Evolutionary conservation across 768 basidiomycete species (phyloP).

Genomic region (Suillus americanus): DNA sequence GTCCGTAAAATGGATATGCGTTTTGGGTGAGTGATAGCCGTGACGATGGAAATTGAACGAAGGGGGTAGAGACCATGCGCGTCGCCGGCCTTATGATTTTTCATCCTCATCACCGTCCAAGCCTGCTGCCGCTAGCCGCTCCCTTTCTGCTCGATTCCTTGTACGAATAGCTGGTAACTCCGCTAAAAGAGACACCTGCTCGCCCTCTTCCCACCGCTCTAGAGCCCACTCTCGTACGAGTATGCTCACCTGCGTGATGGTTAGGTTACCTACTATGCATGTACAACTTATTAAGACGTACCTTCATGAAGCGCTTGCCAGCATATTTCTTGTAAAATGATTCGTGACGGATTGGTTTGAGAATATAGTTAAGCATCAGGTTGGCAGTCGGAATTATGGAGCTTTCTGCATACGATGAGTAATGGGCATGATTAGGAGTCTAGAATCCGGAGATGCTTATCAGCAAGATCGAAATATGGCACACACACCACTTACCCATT

Average conservation of each 20-base stretch:
- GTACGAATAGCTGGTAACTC: slow-evolving; percentile 64
- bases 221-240: slow-evolving; percentile 87
- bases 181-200: slow-evolving; percentile 53
- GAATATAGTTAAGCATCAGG: slow-evolving; percentile 84
- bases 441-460: slow-evolving; percentile 32
- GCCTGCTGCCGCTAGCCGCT: slow-evolving; percentile 20
- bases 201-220: slow-evolving; percentile 66
- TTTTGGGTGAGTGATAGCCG: background rate
- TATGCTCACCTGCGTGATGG: slow-evolving; percentile 61
- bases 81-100: background rate
- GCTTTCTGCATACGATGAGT: slow-evolving; percentile 80
- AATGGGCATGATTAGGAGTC: slow-evolving; percentile 86
- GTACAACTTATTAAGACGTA: slow-evolving; percentile 29
- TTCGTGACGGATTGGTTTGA: slow-evolving; percentile 70
- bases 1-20: slow-evolving; percentile 14
- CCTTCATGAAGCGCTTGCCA: slow-evolving; percentile 81
- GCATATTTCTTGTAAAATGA: slow-evolving; percentile 90
- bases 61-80: background rate
- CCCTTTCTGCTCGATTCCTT: slow-evolving; percentile 43
- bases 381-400: slow-evolving; percentile 80
- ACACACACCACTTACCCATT: slow-evolving; percentile 70
- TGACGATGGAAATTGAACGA: slow-evolving; percentile 1
- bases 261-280: slow-evolving; percentile 4
- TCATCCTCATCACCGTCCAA: slow-evolving; percentile 11
- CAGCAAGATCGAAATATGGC: background rate